phyloP scores from a whole-genome alignment of 1,284 basidiomycete genomes.

The Athelia sp. region DNA sequence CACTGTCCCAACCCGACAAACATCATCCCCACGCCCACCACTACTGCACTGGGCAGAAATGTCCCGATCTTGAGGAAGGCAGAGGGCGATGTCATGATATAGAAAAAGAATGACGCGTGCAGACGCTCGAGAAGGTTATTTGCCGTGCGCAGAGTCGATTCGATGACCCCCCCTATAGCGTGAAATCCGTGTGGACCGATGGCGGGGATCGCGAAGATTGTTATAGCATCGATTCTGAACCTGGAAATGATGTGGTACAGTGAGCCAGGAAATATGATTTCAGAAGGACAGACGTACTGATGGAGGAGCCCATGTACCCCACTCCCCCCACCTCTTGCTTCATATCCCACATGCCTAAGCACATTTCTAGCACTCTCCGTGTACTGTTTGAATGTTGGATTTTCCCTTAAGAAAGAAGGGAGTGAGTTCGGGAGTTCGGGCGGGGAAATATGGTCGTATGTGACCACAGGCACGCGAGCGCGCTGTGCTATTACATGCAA shows the following conservation, averaged over 20 bases:
- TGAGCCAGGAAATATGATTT: neutral
- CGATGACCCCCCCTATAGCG: conserved; percentile 79
- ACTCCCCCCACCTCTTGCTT: conserved; percentile 66
- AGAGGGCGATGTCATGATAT: conserved; percentile 73
- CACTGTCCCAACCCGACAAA: conserved; percentile 73
- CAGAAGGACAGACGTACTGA: conserved; percentile 46
- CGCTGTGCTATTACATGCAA: conserved; percentile 70
- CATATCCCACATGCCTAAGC: conserved; percentile 59
- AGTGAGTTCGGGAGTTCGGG: conserved; percentile 42
- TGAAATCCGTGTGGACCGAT: conserved; percentile 93
- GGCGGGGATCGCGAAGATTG: conserved; percentile 85
- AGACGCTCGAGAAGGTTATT: conserved; percentile 93
- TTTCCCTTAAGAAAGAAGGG: conserved; percentile 37
- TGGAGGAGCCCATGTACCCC: conserved; percentile 79
- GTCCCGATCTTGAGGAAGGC: conserved; percentile 85
- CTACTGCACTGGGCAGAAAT: conserved; percentile 81
- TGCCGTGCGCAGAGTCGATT: conserved; percentile 82
- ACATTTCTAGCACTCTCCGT: conserved; percentile 59
- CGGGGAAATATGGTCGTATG: conserved; percentile 72
- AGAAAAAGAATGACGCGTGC: conserved; percentile 96
- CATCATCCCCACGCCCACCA: conserved; percentile 80
- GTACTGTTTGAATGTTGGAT: conserved; percentile 44
- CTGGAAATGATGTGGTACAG: conserved; percentile 31
- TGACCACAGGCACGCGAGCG: conserved; percentile 66
- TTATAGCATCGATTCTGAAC: conserved; percentile 93